Evolutionary conservation across 2,329 filamentous ascomycete genomes (phyloP), one percentile per base, ranked within the genome.

Genomic region (Colletotrichum sp.): DNA sequence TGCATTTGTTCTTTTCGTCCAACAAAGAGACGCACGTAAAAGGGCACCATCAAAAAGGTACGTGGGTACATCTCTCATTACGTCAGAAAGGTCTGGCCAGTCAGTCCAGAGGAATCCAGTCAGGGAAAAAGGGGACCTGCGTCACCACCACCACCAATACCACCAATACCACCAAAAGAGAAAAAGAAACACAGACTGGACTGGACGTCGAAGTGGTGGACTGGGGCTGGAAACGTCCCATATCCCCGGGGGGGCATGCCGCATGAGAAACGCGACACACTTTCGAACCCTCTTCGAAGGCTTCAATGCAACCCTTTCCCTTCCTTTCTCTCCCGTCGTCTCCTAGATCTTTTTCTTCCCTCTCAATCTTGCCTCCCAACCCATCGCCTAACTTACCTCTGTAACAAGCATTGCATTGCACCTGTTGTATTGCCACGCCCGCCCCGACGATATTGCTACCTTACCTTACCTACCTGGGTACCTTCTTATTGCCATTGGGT

Each of bases 251-350:
- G 34, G 34, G 68, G 61, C 59, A 34, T 63, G 59, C 59, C 59
- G 73, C 73, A 75, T 75, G 64, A 73, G 73, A 75, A 75, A 75
- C 70, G 64, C 73, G 73, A 75, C 64, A 75, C 70, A 75, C 70
- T 75, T 75, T 72, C 34, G 43, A 75, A 75, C 70, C 73, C 73
- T 75, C 70, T 69, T 73, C 26, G 43, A 64, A 55, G 30, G 70
- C 63, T 68, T 75, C 73, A 75, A 75, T 75, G 73, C 73, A 66
- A 67, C 63, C 70, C 21, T 66, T 60, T 34, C 59, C 48, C 59
- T 59, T 34, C 57, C 60, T 43, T 61, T 63, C 15, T 32, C 26
- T 66, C 65, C 57, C 18, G 12, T 34, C 55, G 67, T 70, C 10
- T 15, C 43, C 64, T 43, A 6, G 3, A 52, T 59, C 39, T 36